Evolutionary conservation across 176 grass and related monocot genomes (phyloP).

Genomic region (Zea luxurians): DNA sequence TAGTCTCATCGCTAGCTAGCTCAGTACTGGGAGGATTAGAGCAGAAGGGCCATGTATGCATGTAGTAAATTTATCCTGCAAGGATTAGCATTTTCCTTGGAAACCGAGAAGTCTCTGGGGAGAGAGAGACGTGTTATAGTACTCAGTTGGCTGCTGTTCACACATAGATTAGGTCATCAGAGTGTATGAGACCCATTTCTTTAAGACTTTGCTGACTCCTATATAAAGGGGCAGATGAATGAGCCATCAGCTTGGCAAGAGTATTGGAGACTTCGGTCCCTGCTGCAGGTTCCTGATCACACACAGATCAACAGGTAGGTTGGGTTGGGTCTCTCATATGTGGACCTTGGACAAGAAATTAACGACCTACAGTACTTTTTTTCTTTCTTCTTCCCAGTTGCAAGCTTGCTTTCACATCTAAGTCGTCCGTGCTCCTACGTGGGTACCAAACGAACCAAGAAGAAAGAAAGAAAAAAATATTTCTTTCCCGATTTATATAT

Average conservation of each 20-base stretch:
- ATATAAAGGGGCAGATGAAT: conserved; percentile 40
- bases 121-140: neutral
- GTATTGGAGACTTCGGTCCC: neutral
- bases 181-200: conserved; percentile 23
- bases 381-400: neutral
- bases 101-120: conserved; percentile 11
- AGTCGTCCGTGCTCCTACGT: neutral
- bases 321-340: neutral
- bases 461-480: neutral
- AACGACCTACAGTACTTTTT: conserved; percentile 4
- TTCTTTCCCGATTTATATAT: conserved; percentile 2
- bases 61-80: conserved; percentile 7
- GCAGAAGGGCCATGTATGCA: conserved; percentile 4
- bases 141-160: conserved; percentile 35
- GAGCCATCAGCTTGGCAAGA: neutral
- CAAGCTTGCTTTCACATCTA: conserved; percentile 48
- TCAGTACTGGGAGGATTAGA: conserved; percentile 7
- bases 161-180: conserved; percentile 60
- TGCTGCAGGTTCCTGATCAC: conserved; percentile 26
- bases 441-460: neutral
- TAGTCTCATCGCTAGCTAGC: no score
- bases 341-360: conserved; percentile 17
- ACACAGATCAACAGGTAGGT: conserved; percentile 33
- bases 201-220: conserved; percentile 7
- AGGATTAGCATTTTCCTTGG: conserved; percentile 17